Percentiles rank a stretch among this genome's conserved stretches.
phyloP scores from a whole-genome alignment of 768 basidiomycete genomes.

The Amanita subjunquillea region DNA sequence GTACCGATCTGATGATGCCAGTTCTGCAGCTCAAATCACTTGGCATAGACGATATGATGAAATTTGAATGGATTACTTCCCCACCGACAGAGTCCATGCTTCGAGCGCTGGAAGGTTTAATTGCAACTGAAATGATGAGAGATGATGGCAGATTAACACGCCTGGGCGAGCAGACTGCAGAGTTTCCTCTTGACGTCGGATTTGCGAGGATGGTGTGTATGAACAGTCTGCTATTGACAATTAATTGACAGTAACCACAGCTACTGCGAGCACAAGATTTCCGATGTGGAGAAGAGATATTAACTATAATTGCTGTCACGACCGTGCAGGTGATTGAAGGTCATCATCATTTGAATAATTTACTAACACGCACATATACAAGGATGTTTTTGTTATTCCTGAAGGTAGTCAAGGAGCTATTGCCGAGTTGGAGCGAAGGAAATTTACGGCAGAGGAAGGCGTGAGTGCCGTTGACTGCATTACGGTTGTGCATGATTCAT shows the following conservation, averaged over 20 bases:
- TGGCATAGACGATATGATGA: slow-evolving; percentile 91
- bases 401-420: slow-evolving; percentile 79
- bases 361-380: not conserved
- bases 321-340: slow-evolving; percentile 59
- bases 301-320: slow-evolving; percentile 95
- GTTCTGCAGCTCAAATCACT: slow-evolving; percentile 91
- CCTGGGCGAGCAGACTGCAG: slow-evolving; percentile 81
- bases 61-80: slow-evolving; percentile 89
- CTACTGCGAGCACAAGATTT: slow-evolving; percentile 79
- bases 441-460: slow-evolving; percentile 98
- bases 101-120: slow-evolving; percentile 77
- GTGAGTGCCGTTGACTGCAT: slow-evolving; percentile 30
- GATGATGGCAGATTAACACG: slow-evolving; percentile 68
- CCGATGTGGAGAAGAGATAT: slow-evolving; percentile 88
- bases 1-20: slow-evolving; percentile 84
- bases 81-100: slow-evolving; percentile 83
- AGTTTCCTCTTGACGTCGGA: slow-evolving; percentile 88
- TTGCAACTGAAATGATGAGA: slow-evolving; percentile 74
- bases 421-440: slow-evolving; percentile 86
- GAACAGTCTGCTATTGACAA: not conserved
- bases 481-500: not conserved
- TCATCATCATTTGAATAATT: not conserved
- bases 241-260: slow-evolving; percentile 26
- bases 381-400: slow-evolving; percentile 88
- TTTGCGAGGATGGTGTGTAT: slow-evolving; percentile 84